Percentiles rank a stretch among this genome's conserved stretches.
phyloP scores from a whole-genome alignment of 495 filamentous ascomycete genomes.

The Xylaria telfairii region DNA sequence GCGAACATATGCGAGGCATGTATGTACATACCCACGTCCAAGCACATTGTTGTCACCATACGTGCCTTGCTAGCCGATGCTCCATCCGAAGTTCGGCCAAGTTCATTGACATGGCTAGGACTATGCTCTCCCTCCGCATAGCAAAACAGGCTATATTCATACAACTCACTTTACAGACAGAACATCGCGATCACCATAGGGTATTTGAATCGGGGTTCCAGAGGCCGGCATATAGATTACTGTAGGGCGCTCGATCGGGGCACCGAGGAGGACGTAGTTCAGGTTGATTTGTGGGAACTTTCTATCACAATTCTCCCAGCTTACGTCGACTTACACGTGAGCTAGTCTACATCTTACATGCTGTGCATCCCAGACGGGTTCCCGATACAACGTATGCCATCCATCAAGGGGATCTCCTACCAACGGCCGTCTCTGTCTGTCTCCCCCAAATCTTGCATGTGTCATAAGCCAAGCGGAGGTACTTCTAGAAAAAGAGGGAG shows the following conservation, averaged over 20 bases:
- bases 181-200: conserved; percentile 4
- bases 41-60: neutral
- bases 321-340: conserved; percentile 10
- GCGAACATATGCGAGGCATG: conserved; percentile 1
- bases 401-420: conserved; percentile 1
- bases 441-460: conserved; percentile 1
- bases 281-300: neutral
- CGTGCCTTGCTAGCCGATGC: conserved; percentile 10
- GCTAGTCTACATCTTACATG: conserved; percentile 13
- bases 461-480: neutral
- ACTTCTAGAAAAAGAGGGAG: neutral
- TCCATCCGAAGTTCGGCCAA: conserved; percentile 16
- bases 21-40: neutral
- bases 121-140: neutral
- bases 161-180: conserved; percentile 1
- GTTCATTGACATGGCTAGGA: neutral
- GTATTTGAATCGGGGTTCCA: conserved; percentile 5
- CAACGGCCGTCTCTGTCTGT: neutral
- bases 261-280: neutral
- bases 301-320: neutral
- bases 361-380: conserved; percentile 3
- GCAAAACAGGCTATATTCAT: conserved; percentile 21
- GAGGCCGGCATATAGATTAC: conserved; percentile 18
- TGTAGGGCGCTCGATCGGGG: conserved; percentile 17
- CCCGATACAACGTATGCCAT: conserved; percentile 7